These are phyloP conservation scores for Xylariaceae sp. DNA, from an alignment of 2,329 filamentous ascomycete genomes.

Conservation along the genomic window DNA sequence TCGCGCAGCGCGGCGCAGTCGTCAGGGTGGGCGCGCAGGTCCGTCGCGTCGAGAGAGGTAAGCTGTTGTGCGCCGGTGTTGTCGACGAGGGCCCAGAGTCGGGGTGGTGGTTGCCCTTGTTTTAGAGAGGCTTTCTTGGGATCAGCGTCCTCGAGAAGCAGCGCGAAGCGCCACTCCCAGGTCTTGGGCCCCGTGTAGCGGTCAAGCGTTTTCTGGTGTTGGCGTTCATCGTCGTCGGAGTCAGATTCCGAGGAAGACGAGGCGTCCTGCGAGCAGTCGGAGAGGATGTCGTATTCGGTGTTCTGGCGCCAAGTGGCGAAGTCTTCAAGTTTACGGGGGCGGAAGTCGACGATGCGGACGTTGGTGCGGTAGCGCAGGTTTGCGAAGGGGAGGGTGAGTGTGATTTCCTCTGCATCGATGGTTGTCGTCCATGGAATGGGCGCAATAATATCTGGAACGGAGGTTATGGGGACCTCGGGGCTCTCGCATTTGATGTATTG, in stretches of 20 bases:
- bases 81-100: constrained; percentile 66
- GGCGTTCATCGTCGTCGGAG: constrained; percentile 26
- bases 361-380: constrained; percentile 66
- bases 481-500: constrained; percentile 43
- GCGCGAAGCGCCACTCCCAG: constrained; percentile 83
- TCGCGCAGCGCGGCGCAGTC: constrained; percentile 49
- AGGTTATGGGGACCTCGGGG: constrained; percentile 28
- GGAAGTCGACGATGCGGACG: constrained; percentile 79
- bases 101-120: constrained; percentile 28
- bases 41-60: constrained; percentile 41
- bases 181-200: constrained; percentile 23
- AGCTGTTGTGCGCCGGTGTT: constrained; percentile 49
- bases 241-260: constrained; percentile 21
- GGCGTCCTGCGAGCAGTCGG: constrained; percentile 34
- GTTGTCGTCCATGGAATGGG: constrained; percentile 37
- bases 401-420: constrained; percentile 33
- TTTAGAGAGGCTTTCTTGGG: constrained; percentile 26
- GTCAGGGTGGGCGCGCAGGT: constrained; percentile 47
- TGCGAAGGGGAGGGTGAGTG: constrained; percentile 62
- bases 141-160: constrained; percentile 70
- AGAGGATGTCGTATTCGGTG: constrained; percentile 47
- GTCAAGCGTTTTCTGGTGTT: constrained; percentile 15
- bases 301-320: constrained; percentile 54
- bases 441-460: constrained; percentile 37
- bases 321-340: constrained; percentile 63